Percentiles rank a stretch among this genome's conserved stretches.
These are phyloP conservation scores for Kodamaea lidongshanica DNA, from an alignment of 805 yeast species.

Conservation along the genomic window DNA sequence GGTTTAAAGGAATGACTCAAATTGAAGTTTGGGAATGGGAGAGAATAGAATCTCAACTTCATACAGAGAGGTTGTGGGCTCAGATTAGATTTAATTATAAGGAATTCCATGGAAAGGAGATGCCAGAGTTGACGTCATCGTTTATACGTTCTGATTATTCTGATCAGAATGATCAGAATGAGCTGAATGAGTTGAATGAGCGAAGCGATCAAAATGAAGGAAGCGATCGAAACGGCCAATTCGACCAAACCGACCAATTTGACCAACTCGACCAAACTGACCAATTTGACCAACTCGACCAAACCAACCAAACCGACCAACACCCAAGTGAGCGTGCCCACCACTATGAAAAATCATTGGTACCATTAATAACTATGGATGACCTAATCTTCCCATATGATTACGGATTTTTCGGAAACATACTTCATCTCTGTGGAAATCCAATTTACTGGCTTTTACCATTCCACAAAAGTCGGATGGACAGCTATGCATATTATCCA, in stretches of 20 bases:
- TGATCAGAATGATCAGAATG: constrained; percentile 4
- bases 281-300: too few relatives aligned
- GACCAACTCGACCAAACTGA: constrained; percentile 1
- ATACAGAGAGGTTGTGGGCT: constrained; percentile 49
- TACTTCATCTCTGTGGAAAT: constrained; percentile 53
- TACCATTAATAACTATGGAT: constrained; percentile 55
- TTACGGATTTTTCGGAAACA: constrained; percentile 52
- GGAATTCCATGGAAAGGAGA: constrained; percentile 30
- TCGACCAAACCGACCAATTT: too few relatives aligned
- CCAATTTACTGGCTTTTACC: constrained; percentile 64
- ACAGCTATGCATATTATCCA: constrained; percentile 54
- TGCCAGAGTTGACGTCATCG: constrained; percentile 48
- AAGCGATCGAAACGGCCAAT: not conserved
- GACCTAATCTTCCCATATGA: constrained; percentile 84
- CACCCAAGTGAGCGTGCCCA: constrained; percentile 4
- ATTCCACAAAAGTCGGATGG: constrained; percentile 50
- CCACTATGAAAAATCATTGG: constrained; percentile 3
- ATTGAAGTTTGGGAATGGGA: constrained; percentile 93
- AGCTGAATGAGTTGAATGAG: too few relatives aligned
- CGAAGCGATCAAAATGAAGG: too few relatives aligned
- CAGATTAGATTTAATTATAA: constrained; percentile 41
- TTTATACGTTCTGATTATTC: constrained; percentile 11
- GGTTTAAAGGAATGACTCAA: constrained; percentile 69
- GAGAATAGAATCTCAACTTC: constrained; percentile 62
- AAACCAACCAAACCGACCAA: too few relatives aligned